These are phyloP conservation scores for Zasmidium angulare DNA, from an alignment of 2,329 filamentous ascomycete species.

Conservation along the genomic window DNA sequence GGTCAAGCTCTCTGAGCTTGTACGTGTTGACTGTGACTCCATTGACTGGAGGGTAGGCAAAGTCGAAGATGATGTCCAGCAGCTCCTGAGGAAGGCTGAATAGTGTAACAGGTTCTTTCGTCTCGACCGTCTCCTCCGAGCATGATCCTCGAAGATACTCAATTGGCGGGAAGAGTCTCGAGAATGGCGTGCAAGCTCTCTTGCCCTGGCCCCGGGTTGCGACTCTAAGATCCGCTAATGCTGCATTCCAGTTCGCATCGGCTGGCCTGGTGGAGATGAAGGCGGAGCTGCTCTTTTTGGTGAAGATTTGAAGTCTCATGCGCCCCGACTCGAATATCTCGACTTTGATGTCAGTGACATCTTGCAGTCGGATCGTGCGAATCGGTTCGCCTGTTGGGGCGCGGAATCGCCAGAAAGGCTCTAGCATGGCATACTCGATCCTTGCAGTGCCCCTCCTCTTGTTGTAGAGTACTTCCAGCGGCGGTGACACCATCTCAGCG, in stretches of 20 bases:
- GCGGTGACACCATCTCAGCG: neutral
- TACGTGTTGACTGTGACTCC: no score
- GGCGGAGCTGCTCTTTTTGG: neutral
- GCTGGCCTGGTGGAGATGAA: neutral
- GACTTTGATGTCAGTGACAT: neutral
- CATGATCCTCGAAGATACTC: neutral
- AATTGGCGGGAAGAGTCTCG: neutral
- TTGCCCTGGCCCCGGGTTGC: neutral
- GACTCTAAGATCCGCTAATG: neutral
- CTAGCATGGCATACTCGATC: neutral
- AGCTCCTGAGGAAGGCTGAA: neutral
- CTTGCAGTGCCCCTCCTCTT: neutral
- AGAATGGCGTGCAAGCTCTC: neutral
- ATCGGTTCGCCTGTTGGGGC: neutral
- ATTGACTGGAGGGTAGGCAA: neutral
- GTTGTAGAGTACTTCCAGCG: neutral
- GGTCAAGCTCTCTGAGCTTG: neutral
- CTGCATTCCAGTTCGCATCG: neutral
- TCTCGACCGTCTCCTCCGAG: neutral
- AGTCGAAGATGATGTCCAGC: constrained; percentile 1
- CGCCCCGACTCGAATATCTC: neutral
- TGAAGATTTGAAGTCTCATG: neutral
- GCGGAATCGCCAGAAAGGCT: neutral
- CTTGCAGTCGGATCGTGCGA: neutral
- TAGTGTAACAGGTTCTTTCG: neutral